Base-by-base conservation (phyloP, 164 flowering plant species). In the Vitis cinerea region DNA sequence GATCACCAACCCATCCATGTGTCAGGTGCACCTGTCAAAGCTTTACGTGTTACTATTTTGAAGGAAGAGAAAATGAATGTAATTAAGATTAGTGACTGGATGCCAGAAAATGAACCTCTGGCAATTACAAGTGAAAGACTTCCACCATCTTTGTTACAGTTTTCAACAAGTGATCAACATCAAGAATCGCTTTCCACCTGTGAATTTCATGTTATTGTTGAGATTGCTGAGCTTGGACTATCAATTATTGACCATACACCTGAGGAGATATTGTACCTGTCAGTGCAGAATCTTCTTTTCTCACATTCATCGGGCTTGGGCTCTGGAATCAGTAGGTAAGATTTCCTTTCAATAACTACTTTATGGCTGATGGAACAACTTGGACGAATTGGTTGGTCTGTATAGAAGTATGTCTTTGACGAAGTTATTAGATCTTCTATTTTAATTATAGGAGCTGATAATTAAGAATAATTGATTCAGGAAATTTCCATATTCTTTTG, bases 191-290 rank as follows among this genome's bases (percentile, higher is more conserved):
- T 68, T 30, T 64, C 84, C 12, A 49, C 74, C 16, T 70, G 79
- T 80, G 99, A 96, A 77, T 86, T 89, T 76, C 98, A 96, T 80
- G 70, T 88, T 53, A 77, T 79, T 65, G 70, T 93, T 61, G 99
- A 96, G 78, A 81, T 96, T 67, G 82, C 92, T 44, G 99, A 96
- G 80, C 89, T 96, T 71, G 99, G 99, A 2, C 48, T 96, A 65
- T 96, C 99, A 11, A 55, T 96, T 72, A 74, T 92, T 77, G 99
- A 96, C 79, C 98, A 93, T 85, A 92, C 99, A 59, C 99, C 99
- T 30, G 99, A 96, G 76, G 99, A 96, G 85, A 96, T 96, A 77
- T 69, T 92, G 31, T 96, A 96, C 77, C 61, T 93, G 30, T 93
- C 98, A 9, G 77, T 93, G 55, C 97, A 89, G 79, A 89, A 84